phyloP scores from a whole-genome alignment of 2,329 filamentous ascomycete species.

The Cytospora mali region DNA sequence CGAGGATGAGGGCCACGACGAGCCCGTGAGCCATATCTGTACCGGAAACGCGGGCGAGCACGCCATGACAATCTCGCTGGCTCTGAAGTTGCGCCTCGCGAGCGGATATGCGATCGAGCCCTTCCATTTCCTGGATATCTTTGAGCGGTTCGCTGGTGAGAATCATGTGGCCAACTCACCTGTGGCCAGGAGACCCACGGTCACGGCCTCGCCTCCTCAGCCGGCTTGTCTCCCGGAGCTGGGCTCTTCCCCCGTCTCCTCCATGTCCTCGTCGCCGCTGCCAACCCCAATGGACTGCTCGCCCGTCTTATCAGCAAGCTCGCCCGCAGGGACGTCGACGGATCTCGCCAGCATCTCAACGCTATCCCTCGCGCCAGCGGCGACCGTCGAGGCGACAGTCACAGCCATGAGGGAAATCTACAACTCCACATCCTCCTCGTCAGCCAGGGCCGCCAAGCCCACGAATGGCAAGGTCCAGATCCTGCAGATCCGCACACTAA shows the following conservation, averaged over 20 bases:
- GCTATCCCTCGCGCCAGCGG: neutral
- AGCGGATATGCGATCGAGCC: conserved; percentile 41
- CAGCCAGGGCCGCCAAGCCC: neutral
- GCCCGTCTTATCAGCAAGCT: neutral
- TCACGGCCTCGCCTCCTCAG: neutral
- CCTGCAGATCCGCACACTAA: conserved; percentile 37
- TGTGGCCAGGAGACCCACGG: no score
- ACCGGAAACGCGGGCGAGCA: conserved; percentile 41
- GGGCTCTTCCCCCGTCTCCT: conserved; percentile 3
- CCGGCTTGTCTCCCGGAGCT: neutral
- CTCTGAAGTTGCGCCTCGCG: conserved; percentile 36
- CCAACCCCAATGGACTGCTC: conserved; percentile 6
- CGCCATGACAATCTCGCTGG: conserved; percentile 42
- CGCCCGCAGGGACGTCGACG: neutral
- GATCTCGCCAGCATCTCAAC: neutral
- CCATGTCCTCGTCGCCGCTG: conserved; percentile 5
- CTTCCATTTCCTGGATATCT: conserved; percentile 37
- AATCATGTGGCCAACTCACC: no score
- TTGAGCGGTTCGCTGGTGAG: conserved; percentile 31
- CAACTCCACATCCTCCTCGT: neutral
- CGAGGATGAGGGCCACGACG: neutral
- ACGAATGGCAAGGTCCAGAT: conserved; percentile 29
- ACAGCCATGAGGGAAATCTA: neutral
- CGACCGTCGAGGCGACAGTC: conserved; percentile 3
- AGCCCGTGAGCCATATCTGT: conserved; percentile 30